Evolutionary conservation across 2,329 filamentous ascomycete genomes (phyloP).

Genomic region (Colletotrichum sp.): DNA sequence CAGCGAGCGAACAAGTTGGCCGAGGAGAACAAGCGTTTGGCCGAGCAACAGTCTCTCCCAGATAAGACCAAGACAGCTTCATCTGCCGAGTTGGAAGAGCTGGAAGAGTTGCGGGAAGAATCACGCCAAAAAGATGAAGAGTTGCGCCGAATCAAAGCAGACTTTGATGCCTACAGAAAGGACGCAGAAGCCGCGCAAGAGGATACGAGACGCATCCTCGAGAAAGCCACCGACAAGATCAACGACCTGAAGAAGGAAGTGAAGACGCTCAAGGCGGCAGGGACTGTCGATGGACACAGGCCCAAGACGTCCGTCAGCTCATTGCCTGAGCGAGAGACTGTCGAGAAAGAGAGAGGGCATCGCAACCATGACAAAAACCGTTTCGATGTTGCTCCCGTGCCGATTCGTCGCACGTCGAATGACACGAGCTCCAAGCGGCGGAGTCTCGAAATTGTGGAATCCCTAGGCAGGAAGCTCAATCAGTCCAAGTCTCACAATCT

Average conservation of each 20-base stretch:
- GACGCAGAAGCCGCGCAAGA: slow-evolving; percentile 58
- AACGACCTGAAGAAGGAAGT: slow-evolving; percentile 60
- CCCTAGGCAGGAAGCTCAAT: slow-evolving; percentile 24
- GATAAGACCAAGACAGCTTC: background rate
- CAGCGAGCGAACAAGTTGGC: slow-evolving; percentile 43
- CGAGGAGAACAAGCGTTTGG: slow-evolving; percentile 37
- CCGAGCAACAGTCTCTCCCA: slow-evolving; percentile 17
- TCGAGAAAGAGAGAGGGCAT: background rate
- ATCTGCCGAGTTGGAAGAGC: slow-evolving; percentile 19
- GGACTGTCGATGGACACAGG: slow-evolving; percentile 12
- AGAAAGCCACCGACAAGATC: slow-evolving; percentile 63
- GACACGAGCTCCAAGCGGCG: background rate
- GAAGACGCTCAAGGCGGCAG: slow-evolving; percentile 44
- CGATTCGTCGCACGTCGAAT: slow-evolving; percentile 6
- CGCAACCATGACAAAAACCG: background rate
- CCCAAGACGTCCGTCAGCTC: background rate
- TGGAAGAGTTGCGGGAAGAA: slow-evolving; percentile 40
- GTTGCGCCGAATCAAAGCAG: slow-evolving; percentile 52
- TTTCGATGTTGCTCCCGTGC: background rate
- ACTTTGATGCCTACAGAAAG: slow-evolving; percentile 60
- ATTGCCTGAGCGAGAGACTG: background rate
- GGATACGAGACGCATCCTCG: slow-evolving; percentile 60
- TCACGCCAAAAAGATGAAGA: slow-evolving; percentile 53
- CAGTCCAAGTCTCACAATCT: slow-evolving; percentile 29
- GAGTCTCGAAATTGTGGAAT: slow-evolving; percentile 31